Percentiles rank a stretch among this genome's conserved stretches.
Conservation (phyloP, 2,329 filamentous ascomycete genomes). For the Colletotrichum sp. region DNA sequence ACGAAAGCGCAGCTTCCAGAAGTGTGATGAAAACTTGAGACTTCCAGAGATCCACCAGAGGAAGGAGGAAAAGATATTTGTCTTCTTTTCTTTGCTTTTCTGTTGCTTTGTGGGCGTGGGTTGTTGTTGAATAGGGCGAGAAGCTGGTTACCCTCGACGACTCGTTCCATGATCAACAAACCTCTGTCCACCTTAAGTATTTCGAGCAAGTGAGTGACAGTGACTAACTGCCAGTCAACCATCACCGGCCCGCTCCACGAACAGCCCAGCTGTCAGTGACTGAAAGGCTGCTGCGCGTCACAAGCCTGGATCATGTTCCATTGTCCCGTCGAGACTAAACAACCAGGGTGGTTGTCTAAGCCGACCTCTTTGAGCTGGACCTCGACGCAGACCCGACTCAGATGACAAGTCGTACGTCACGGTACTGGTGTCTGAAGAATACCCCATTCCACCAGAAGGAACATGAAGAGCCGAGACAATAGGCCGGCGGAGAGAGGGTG, state of each 20-base stretch:
- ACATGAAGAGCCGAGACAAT: slow-evolving; percentile 22
- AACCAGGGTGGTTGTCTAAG: not conserved
- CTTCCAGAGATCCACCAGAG: not conserved
- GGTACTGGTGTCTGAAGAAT: not conserved
- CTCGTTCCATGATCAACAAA: not conserved
- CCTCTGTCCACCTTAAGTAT: slow-evolving; percentile 1
- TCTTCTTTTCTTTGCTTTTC: not conserved
- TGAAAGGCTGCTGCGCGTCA: slow-evolving; percentile 6
- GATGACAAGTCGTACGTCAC: slow-evolving; percentile 16
- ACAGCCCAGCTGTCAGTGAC: slow-evolving; percentile 6
- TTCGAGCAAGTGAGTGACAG: not conserved
- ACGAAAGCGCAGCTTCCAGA: not conserved
- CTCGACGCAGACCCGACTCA: not conserved
- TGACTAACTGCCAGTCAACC: slow-evolving; percentile 5
- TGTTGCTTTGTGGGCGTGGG: not conserved
- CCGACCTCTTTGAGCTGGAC: not conserved
- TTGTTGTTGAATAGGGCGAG: not conserved
- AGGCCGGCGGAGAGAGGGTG: slow-evolving; percentile 10
- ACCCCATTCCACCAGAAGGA: not conserved
- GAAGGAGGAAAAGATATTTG: not conserved
- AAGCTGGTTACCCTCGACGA: not conserved
- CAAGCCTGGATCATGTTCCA: slow-evolving; percentile 21
- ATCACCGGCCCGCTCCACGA: slow-evolving; percentile 5
- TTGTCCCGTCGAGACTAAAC: not conserved
- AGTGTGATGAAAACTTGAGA: slow-evolving; percentile 9